Percentiles rank a stretch among this genome's conserved stretches.
Evolutionary conservation across 2,329 filamentous ascomycete genomes (phyloP).

Genomic region (Aureobasidium sp.): DNA sequence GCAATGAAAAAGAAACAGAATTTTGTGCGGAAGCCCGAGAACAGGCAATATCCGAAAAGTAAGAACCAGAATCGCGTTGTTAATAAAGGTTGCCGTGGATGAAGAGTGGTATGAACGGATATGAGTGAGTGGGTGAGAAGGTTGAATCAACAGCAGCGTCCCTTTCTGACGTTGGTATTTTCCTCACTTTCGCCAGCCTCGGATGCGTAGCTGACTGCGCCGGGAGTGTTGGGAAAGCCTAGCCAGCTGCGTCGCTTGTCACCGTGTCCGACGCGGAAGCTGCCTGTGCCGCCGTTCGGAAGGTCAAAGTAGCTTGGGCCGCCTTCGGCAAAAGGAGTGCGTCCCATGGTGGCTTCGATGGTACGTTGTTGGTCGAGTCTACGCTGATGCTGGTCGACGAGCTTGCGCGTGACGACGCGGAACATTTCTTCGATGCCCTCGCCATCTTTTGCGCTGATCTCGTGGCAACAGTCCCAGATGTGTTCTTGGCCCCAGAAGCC

Average conservation of each 20-base stretch:
- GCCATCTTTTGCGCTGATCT: slow-evolving; percentile 87
- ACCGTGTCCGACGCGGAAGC: slow-evolving; percentile 49
- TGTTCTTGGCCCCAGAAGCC: slow-evolving; percentile 88
- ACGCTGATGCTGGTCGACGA: slow-evolving; percentile 61
- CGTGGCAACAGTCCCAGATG: slow-evolving; percentile 95
- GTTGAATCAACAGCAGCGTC: neutral
- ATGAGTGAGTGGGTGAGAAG: neutral
- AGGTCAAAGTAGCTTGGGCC: slow-evolving; percentile 37
- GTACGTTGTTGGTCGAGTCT: slow-evolving; percentile 43
- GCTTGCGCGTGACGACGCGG: slow-evolving; percentile 75
- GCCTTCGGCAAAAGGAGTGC: slow-evolving; percentile 34
- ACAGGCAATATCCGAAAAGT: neutral
- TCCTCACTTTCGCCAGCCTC: slow-evolving; percentile 2
- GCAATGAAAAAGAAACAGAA: neutral
- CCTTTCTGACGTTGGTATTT: neutral
- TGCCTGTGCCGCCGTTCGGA: slow-evolving; percentile 42
- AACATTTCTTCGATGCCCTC: slow-evolving; percentile 97
- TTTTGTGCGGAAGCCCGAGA: neutral
- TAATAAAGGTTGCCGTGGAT: neutral
- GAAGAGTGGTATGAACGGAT: neutral
- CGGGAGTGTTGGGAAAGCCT: slow-evolving; percentile 27
- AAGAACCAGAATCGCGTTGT: neutral
- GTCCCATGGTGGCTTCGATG: slow-evolving; percentile 34
- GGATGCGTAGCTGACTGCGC: slow-evolving; percentile 3
- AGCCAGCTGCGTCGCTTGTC: slow-evolving; percentile 61